phyloP scores from a whole-genome alignment of 2,329 filamentous ascomycete species.

The Fusarium sp. region DNA sequence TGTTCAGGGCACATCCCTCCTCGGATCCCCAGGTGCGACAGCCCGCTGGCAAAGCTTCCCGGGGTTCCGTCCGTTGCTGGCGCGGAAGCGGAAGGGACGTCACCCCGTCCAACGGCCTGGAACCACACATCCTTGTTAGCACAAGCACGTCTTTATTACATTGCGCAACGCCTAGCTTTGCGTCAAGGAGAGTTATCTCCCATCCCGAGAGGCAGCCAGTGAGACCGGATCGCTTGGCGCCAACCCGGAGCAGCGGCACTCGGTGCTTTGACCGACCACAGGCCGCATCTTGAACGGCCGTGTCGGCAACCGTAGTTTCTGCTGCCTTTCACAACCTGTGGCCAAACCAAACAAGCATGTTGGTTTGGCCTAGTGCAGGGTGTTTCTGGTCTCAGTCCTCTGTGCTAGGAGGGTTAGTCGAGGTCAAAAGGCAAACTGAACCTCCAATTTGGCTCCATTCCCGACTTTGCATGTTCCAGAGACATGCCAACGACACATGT shows the following conservation, averaged over 20 bases:
- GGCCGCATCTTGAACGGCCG: neutral
- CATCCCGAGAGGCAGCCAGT: neutral
- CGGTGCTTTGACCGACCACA: neutral
- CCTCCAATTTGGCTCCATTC: neutral
- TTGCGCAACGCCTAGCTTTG: slow-evolving; percentile 2
- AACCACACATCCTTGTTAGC: slow-evolving; percentile 1
- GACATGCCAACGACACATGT: slow-evolving; percentile 2
- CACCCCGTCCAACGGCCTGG: slow-evolving; percentile 13
- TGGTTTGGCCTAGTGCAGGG: neutral
- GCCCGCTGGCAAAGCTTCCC: slow-evolving; percentile 3
- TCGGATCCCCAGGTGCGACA: neutral
- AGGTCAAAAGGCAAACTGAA: neutral
- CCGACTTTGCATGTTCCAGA: neutral
- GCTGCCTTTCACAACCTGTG: neutral
- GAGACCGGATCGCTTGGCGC: neutral
- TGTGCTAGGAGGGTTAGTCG: neutral
- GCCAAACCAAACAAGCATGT: neutral
- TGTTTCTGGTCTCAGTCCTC: neutral
- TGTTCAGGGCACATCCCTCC: slow-evolving; percentile 6
- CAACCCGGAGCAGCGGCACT: neutral
- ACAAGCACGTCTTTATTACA: neutral
- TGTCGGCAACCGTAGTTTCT: neutral
- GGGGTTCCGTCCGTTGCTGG: slow-evolving; percentile 1
- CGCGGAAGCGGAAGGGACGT: slow-evolving; percentile 9
- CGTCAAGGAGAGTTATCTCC: neutral